Base-by-base conservation (phyloP, 2,329 filamentous ascomycete species). In the Penicillium digitatum region DNA sequence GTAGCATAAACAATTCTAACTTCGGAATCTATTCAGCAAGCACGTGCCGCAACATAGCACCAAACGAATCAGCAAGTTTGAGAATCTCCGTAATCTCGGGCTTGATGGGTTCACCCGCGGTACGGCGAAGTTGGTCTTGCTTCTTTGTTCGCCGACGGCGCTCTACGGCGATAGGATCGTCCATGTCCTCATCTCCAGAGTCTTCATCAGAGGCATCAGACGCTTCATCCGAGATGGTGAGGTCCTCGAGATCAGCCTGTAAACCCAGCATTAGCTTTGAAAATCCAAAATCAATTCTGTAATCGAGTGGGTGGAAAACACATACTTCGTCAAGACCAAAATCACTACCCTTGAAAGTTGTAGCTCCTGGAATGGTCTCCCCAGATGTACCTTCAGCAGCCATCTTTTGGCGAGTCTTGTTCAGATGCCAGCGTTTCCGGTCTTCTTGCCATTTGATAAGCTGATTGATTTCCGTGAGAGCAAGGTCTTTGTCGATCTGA, bases 321-420 rank as follows among this genome's bases (percentile, higher is more conserved):
- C 73, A 60, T 75, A 88, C 86, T 66, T 88, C 84, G 69, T 96
- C 86, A 20, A 99, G 78, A 0, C 94, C 94, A 76, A 99, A 99
- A 74, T 99, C 94, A 46, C 83, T 84, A 22, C 87, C 87, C 66
- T 82, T 86, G 76, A 97, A 95, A 14, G 72, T 77, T 18, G 70
- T 66, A 61, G 80, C 78, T 24, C 78, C 84, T 9, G 81, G 82
- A 7, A 81, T 80, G 49, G 76, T 73, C 54, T 81, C 73, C 20
- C 69, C 73, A 6, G 70, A 69, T 10, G 75, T 79, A 3, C 85
- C 86, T 67, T 93, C 91, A 2, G 90, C 91, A 0, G 94, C 94
- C 94, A 99, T 97, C 81, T 99, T 99, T 77, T 97, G 94, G 51
- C 92, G 81, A 9, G 94, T 99, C 81, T 99, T 99, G 75, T 95